Base-by-base conservation (phyloP, 225 moss, liverwort and hornwort genomes). In the Bryum argenteum region DNA sequence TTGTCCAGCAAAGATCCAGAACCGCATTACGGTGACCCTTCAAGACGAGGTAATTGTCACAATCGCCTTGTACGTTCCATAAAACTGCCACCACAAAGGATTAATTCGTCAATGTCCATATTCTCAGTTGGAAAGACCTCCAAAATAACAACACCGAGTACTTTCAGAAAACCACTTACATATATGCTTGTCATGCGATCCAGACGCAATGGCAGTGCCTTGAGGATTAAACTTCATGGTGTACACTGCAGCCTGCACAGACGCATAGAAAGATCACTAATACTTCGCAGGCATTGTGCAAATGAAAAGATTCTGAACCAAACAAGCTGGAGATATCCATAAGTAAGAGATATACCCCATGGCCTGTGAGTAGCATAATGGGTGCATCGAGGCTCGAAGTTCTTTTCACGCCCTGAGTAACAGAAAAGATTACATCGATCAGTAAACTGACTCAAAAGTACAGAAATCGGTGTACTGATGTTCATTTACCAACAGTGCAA, bases 1-100 rank as follows among this genome's bases (percentile, higher is more conserved):
- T 75, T 38, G 89, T 94, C 97, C 97, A 97, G 65, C 88, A 90
- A 66, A 97, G 90, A 75, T 97, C 97, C 56, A 97, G 44, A 40
- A 97, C 82, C 43, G 97, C 97, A 77, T 94, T 97, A 50, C 92
- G 90, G 59, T 97, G 97, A 15, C 97, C 97, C 78, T 92, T 97
- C 76, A 97, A 66, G 8, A 97, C 92, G 92, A 97, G 92, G 63
- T 83, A 97, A 67, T 93, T 96, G 64, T 93, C 90, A 63, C 96
- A 91, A 63, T 70, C 77, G 44, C 74, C 97, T 88, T 89, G 97
- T 52, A 97, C 94, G 77, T 97, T 97, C 97, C 97, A 97, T 23
- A 97, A 80, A 76, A 96, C 85, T 85, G 85, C 70, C 63, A 71
- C 48, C 71, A 74, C 66, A 74, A 33, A 51, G 54, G 15, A 20